Conservation (phyloP, 306 rosid species). For the Crataegus laevigata region DNA sequence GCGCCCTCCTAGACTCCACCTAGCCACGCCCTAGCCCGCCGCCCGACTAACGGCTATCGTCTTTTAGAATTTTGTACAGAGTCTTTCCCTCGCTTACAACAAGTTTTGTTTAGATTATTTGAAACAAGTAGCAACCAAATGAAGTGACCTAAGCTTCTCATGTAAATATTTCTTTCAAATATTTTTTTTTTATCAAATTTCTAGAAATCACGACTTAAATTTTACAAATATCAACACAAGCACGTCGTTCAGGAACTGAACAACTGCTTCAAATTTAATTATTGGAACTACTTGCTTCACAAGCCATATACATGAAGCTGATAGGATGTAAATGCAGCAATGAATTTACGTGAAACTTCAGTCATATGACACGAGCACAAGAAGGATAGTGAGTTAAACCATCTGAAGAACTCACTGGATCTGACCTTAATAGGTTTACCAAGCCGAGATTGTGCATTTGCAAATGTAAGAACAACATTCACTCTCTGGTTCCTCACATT, state of each 20-base stretch:
- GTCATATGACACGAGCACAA: neutral
- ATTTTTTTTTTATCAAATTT: neutral
- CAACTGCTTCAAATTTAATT: neutral
- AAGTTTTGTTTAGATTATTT: neutral
- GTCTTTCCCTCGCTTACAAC: neutral
- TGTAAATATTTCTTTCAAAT: neutral
- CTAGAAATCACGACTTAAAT: neutral
- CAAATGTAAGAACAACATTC: slow-evolving; percentile 71
- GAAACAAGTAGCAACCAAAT: neutral
- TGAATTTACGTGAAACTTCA: neutral
- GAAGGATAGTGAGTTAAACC: slow-evolving; percentile 2
- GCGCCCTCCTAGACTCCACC: too few species aligned
- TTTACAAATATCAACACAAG: neutral
- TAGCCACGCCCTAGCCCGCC: too few species aligned
- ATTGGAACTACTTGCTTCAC: neutral
- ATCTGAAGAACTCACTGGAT: slow-evolving; percentile 63
- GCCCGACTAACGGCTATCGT: too few species aligned
- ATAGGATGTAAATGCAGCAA: neutral
- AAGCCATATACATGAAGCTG: neutral
- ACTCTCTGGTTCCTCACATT: slow-evolving; percentile 84
- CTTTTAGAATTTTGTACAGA: too few species aligned
- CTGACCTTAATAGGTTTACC: slow-evolving; percentile 44
- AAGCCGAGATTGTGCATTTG: slow-evolving; percentile 78
- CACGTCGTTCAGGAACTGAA: neutral
- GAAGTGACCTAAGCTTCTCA: neutral